Percentiles rank a stretch among this genome's conserved stretches.
These are phyloP conservation scores for Huntiella omanensis DNA, from an alignment of 2,329 filamentous ascomycete genomes.

Conservation along the genomic window DNA sequence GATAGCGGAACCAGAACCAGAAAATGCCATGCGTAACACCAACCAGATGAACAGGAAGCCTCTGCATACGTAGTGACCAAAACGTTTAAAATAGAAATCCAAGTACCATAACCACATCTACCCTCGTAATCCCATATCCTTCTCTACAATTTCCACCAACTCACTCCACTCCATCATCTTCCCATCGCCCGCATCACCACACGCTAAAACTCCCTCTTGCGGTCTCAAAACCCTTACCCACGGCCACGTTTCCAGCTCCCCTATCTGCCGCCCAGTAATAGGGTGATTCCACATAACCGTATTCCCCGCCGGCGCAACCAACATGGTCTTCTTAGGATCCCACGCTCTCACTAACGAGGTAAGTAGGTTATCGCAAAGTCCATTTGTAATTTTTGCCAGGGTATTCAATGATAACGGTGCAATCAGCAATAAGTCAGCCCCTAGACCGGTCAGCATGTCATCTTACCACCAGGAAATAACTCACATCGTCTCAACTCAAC, in stretches of 20 bases:
- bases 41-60: too few species aligned
- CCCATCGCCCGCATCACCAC: conserved; percentile 65
- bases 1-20: not conserved
- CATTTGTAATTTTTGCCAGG: conserved; percentile 64
- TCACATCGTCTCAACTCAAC: conserved; percentile 58
- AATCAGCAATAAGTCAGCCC: conserved; percentile 61
- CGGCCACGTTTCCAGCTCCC: conserved; percentile 40
- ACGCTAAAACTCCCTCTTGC: conserved; percentile 60
- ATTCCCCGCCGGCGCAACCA: conserved; percentile 76
- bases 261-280: conserved; percentile 54
- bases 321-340: conserved; percentile 61
- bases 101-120: not conserved
- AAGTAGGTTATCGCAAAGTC: conserved; percentile 61
- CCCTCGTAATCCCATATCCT: conserved; percentile 12
- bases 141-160: conserved; percentile 48
- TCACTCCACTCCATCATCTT: conserved; percentile 69
- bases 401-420: conserved; percentile 71
- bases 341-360: conserved; percentile 64
- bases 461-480: not conserved
- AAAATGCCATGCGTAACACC: not conserved
- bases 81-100: too few species aligned
- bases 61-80: too few species aligned
- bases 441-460: not conserved
- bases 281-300: conserved; percentile 81
- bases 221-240: conserved; percentile 59